Evolutionary conservation across 441 rosid genomes (phyloP).

Genomic region (Arabidopsis lyrata): DNA sequence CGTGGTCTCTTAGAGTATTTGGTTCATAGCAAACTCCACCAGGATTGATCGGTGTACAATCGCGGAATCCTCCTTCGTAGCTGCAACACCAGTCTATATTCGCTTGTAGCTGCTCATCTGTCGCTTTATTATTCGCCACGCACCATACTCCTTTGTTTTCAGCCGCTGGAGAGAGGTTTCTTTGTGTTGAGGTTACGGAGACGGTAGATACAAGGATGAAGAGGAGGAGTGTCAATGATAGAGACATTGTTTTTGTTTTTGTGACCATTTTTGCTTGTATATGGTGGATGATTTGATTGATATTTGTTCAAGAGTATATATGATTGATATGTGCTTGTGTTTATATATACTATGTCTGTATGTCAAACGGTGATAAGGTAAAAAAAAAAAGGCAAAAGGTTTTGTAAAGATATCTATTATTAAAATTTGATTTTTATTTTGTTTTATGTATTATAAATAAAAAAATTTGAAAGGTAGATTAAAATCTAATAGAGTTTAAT

Average conservation of each 20-base stretch:
- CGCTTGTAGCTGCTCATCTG: slow-evolving; percentile 15
- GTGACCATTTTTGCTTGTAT: neutral
- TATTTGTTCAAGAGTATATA: neutral
- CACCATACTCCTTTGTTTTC: slow-evolving; percentile 16
- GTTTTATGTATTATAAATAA: neutral
- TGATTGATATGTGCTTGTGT: neutral
- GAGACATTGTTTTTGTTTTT: slow-evolving; percentile 20
- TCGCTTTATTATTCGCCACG: neutral
- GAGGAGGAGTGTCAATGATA: slow-evolving; percentile 10
- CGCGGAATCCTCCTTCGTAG: slow-evolving; percentile 33
- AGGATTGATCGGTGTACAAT: slow-evolving; percentile 67
- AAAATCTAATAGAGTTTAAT: neutral
- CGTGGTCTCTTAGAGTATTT: slow-evolving; percentile 62
- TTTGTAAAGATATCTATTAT: neutral
- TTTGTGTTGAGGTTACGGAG: neutral
- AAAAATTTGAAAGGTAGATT: neutral
- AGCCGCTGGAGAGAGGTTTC: neutral
- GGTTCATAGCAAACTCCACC: slow-evolving; percentile 75
- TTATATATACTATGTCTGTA: neutral
- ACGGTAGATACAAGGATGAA: slow-evolving; percentile 13
- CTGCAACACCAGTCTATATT: slow-evolving; percentile 37
- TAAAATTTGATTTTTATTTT: neutral
- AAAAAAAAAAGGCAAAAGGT: neutral
- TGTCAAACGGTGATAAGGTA: neutral
- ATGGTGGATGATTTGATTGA: neutral